These are phyloP conservation scores for Leishmania guyanensis DNA, from an alignment of 208 protist genomes.

Conservation along the genomic window DNA sequence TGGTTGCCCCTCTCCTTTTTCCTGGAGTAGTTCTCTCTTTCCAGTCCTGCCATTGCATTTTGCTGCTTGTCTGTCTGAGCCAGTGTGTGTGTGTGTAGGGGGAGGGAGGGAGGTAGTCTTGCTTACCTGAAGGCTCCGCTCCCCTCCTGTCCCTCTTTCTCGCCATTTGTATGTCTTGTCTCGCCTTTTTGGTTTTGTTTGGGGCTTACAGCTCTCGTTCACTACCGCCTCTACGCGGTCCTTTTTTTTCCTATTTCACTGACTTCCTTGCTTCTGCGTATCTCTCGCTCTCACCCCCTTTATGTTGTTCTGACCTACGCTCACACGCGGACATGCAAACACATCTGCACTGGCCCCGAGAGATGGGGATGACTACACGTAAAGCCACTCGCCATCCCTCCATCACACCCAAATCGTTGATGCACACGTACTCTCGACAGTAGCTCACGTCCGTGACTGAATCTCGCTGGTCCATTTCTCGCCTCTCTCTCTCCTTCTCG, in stretches of 20 bases:
- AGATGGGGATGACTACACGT: not conserved
- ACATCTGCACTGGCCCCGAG: not conserved
- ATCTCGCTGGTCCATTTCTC: not conserved
- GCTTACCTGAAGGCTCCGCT: not conserved
- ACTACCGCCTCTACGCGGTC: not conserved
- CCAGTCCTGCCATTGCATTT: not conserved
- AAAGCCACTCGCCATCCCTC: not conserved
- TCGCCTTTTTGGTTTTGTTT: not conserved
- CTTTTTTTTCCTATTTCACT: not conserved
- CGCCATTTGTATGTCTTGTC: not conserved
- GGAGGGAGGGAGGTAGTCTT: too few relatives aligned
- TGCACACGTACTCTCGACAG: not conserved
- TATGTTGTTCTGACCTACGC: not conserved
- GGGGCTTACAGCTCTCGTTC: not conserved
- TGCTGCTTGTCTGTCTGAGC: not conserved
- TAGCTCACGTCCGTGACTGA: not conserved
- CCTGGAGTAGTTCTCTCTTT: not conserved
- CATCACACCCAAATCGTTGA: not conserved
- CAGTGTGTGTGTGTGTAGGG: not conserved
- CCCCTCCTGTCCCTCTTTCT: not conserved
- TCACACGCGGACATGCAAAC: not conserved
- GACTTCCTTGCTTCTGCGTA: not conserved
- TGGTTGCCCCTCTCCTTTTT: not conserved
- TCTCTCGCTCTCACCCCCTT: not conserved
- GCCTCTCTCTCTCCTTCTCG: not conserved